phyloP scores from a whole-genome alignment of 345 rosid species.

The Aegle marmelos region DNA sequence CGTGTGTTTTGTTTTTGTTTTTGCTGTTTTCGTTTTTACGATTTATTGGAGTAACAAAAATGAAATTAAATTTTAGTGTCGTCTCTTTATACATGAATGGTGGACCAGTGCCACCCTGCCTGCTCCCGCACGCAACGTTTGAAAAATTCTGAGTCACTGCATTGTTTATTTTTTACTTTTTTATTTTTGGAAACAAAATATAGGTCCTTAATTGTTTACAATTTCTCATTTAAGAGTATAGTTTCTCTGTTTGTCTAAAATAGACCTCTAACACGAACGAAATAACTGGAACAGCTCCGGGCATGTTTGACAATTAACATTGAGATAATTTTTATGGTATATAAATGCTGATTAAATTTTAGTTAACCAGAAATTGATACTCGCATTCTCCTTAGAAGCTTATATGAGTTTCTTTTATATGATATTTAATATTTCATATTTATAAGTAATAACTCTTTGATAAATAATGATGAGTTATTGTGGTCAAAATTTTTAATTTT shows the following conservation, averaged over 20 bases:
- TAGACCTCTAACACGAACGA: too few relatives aligned
- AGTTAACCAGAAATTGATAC: too few relatives aligned
- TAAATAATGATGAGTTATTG: too few relatives aligned
- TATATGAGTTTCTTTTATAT: too few relatives aligned
- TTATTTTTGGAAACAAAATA: background rate
- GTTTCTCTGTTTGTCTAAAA: background rate
- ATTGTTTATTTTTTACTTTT: background rate
- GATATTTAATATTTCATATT: too few relatives aligned
- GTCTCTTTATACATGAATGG: background rate
- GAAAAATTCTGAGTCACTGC: background rate
- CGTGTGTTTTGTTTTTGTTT: background rate
- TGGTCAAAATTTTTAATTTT: too few relatives aligned
- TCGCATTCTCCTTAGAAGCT: too few relatives aligned
- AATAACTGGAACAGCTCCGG: too few relatives aligned
- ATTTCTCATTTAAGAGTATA: background rate
- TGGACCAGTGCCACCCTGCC: constrained; percentile 9
- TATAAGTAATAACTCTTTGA: too few relatives aligned
- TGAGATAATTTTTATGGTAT: accelerated
- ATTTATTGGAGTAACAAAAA: background rate
- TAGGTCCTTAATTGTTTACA: background rate
- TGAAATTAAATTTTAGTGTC: background rate
- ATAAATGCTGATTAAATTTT: too few relatives aligned
- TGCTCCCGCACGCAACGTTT: constrained; percentile 29
- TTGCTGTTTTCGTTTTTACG: background rate
- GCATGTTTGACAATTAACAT: too few relatives aligned